Base-by-base conservation (phyloP, 768 basidiomycete genomes). In the Pleurotus citrinopileatus region DNA sequence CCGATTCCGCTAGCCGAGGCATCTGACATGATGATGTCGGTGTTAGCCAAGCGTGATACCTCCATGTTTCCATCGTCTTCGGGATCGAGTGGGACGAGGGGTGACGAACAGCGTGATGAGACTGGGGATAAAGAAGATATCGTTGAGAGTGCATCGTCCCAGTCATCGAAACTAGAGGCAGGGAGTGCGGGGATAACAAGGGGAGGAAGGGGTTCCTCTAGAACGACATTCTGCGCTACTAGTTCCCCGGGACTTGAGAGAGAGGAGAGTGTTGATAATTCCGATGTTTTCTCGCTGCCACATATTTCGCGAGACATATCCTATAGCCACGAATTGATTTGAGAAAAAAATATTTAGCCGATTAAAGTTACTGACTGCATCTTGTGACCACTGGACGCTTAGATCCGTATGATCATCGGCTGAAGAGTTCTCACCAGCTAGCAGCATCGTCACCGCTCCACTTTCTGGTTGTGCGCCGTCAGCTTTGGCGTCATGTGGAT, bases 51-150 rank as follows among this genome's bases (percentile, higher is more conserved):
- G 37, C 4, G 34, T 13, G 48, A 37, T 37, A 32, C 12, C 29
- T 44, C 22, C 26, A 9, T 25, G 32, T 34, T n/a, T n/a, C n/a
- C 48, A 13, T 51, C 48, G 7, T 40, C 38, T 40, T 40, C 48
- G 29, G 29, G 10, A 23, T 37, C 22, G n/a, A 51, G 29, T 34
- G 48, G 32, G 48, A 13, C 27, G 20, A 51, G 22, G 15, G 48
- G 48, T 22, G 48, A 51, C 5, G 48, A 51, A 15, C n/a, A 51
- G 3, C 48, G 17, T 22, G 48, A 51, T 22, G 48, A 51, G 2
- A 51, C 34, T 8, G 48, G 48, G 7, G 48, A 51, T 10, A 51
- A 34, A 22, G 48, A 51, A 4, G 48, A 51, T 20, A 51, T 51
- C 19, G 34, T 51, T n/a, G 48, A 51, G n/a, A 51, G 29, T 2